These are phyloP conservation scores for Akebia trifoliata DNA, from an alignment of 164 flowering plant species.

Conservation along the genomic window DNA sequence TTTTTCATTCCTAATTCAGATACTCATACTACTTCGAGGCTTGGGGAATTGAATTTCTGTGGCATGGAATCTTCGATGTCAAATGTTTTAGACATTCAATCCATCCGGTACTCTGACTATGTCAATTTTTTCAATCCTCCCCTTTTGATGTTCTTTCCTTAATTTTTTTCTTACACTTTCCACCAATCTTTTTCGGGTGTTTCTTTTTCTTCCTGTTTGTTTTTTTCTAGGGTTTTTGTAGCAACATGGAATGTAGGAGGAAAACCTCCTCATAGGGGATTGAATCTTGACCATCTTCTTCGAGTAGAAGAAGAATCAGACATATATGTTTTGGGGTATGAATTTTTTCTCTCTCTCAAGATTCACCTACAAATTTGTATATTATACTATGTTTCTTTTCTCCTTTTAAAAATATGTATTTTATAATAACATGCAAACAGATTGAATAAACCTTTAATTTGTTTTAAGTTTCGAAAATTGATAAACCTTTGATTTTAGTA, in stretches of 20 bases:
- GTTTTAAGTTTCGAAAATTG: too few relatives aligned
- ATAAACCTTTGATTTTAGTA: too few relatives aligned
- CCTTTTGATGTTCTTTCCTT: not conserved
- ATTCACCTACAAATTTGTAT: not conserved
- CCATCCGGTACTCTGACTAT: constrained; percentile 28
- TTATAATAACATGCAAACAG: too few relatives aligned
- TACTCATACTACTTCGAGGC: constrained; percentile 15
- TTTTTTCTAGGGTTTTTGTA: constrained; percentile 46
- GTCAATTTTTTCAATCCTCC: not conserved
- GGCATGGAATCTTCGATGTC: constrained; percentile 24
- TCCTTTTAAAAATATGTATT: not conserved
- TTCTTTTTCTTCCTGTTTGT: not conserved
- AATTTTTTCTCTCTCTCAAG: constrained; percentile 1
- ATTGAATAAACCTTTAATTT: too few relatives aligned
- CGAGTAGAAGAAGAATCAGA: constrained; percentile 43
- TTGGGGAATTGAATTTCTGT: constrained; percentile 17
- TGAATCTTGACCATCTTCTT: constrained; percentile 58
- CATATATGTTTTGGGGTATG: constrained; percentile 73
- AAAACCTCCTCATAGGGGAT: constrained; percentile 46
- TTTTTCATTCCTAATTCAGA: constrained; percentile 22
- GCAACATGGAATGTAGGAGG: constrained; percentile 93
- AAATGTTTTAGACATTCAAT: constrained; percentile 15
- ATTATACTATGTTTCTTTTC: not conserved
- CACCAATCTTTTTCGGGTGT: not conserved
- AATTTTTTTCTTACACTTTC: not conserved